Conservation (phyloP, 495 filamentous ascomycete genomes). For the Xanthoparmelia taractica region DNA sequence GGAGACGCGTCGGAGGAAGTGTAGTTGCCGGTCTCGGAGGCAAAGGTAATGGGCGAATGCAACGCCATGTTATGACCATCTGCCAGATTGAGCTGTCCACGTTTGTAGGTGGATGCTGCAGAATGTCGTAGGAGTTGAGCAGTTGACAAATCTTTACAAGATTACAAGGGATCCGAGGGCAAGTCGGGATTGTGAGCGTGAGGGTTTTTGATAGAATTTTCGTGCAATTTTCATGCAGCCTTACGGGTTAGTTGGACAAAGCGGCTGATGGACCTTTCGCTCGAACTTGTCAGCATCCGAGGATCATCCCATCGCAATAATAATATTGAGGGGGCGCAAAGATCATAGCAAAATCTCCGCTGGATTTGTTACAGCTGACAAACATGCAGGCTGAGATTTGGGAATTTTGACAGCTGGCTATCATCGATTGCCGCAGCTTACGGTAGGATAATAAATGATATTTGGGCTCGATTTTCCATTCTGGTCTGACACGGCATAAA, state of each 20-base stretch:
- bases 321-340: too few relatives aligned
- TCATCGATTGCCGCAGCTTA: neutral
- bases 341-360: too few relatives aligned
- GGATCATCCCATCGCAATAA: too few relatives aligned
- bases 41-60: neutral
- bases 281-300: too few relatives aligned
- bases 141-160: neutral
- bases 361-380: neutral
- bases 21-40: slow-evolving; percentile 1
- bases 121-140: neutral
- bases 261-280: neutral
- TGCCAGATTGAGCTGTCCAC: neutral
- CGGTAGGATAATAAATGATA: too few relatives aligned
- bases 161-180: neutral
- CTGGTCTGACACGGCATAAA: neutral
- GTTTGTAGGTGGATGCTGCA: neutral
- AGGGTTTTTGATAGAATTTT: neutral
- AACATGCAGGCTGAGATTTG: neutral
- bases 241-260: neutral
- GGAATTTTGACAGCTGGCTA: neutral
- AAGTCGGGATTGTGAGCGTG: neutral
- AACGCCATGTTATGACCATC: slow-evolving; percentile 20
- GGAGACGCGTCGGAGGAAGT: neutral
- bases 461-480: too few relatives aligned
- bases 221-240: neutral